Conservation (phyloP, 805 yeast species). For the Barnettozyma californica region DNA sequence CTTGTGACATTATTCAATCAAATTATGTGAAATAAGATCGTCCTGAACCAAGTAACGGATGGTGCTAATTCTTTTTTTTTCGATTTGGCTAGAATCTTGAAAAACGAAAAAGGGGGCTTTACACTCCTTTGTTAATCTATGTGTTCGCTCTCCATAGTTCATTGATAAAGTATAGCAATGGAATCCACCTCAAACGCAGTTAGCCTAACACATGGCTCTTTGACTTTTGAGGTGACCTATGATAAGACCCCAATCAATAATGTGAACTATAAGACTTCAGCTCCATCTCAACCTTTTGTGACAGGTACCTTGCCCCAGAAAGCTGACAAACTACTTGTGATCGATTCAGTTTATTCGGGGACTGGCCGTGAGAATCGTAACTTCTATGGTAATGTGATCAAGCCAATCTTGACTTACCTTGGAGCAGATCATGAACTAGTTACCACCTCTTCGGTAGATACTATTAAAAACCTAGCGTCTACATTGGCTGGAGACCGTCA, state of each 20-base stretch:
- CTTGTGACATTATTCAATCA: neutral
- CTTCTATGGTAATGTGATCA: conserved; percentile 37
- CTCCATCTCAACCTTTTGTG: neutral
- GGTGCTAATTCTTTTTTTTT: no score
- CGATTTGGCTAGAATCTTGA: no score
- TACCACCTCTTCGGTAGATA: conserved; percentile 35
- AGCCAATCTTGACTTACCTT: conserved; percentile 41
- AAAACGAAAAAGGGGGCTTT: no score
- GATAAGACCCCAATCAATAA: neutral
- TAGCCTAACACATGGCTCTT: neutral
- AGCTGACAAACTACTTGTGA: conserved; percentile 17
- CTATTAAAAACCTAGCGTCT: conserved; percentile 38
- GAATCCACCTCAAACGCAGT: neutral
- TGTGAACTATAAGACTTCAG: neutral
- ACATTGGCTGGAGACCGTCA: conserved; percentile 17
- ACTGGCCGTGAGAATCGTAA: conserved; percentile 31
- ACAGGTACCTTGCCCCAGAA: neutral
- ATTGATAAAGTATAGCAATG: neutral
- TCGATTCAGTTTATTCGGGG: conserved; percentile 35
- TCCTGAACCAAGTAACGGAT: no score
- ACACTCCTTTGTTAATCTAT: no score
- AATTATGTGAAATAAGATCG: neutral
- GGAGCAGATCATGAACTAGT: conserved; percentile 34
- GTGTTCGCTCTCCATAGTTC: no score
- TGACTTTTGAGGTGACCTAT: conserved; percentile 1